Conservation (phyloP, 2,329 filamentous ascomycete genomes). For the Fusarium sp. region DNA sequence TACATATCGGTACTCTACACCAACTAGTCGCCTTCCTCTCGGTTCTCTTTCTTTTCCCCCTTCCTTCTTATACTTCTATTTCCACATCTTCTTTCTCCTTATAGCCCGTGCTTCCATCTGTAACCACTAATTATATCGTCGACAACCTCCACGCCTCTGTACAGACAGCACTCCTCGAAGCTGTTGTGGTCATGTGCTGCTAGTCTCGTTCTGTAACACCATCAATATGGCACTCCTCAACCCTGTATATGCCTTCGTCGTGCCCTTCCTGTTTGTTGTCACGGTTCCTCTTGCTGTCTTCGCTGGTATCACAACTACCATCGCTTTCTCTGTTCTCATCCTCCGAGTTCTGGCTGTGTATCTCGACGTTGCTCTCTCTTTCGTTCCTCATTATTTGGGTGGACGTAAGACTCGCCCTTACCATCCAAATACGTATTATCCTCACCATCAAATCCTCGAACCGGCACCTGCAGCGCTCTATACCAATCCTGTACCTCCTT, state of each 20-base stretch:
- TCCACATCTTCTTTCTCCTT: neutral
- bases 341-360: slow-evolving; percentile 71
- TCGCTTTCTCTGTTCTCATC: slow-evolving; percentile 70
- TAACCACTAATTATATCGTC: slow-evolving; percentile 7
- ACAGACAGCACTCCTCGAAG: neutral
- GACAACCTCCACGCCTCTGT: slow-evolving; percentile 5
- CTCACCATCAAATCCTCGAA: slow-evolving; percentile 25
- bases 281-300: slow-evolving; percentile 72
- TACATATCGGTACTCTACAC: slow-evolving; percentile 14
- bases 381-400: slow-evolving; percentile 66
- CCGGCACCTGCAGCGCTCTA: slow-evolving; percentile 6
- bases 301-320: slow-evolving; percentile 70
- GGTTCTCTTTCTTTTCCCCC: neutral
- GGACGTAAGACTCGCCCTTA: slow-evolving; percentile 50
- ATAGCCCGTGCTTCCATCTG: neutral
- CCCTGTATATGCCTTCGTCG: slow-evolving; percentile 64
- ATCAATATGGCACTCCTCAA: slow-evolving; percentile 62
- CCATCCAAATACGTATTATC: slow-evolving; percentile 30
- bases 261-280: slow-evolving; percentile 71
- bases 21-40: slow-evolving; percentile 16
- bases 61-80: neutral
- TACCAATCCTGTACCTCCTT: slow-evolving; percentile 16
- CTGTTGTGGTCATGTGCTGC: slow-evolving; percentile 36
- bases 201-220: slow-evolving; percentile 25
- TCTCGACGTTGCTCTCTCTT: slow-evolving; percentile 68